Base-by-base conservation (phyloP, 495 filamentous ascomycete genomes). In the Massariosphaeria phaeospora region DNA sequence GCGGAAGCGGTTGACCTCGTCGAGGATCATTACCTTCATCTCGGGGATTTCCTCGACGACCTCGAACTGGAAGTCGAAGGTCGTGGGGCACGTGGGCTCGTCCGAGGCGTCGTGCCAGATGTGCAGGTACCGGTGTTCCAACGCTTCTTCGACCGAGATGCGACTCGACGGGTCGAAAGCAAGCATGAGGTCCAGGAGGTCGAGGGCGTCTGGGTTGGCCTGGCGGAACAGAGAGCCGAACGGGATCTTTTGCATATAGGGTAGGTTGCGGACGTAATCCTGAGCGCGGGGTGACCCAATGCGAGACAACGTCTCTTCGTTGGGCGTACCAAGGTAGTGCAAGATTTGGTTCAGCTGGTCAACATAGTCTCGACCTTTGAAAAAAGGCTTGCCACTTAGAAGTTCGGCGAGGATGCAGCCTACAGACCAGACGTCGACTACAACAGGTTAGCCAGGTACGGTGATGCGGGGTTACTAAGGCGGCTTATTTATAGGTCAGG, bases 341-440 rank as follows among this genome's bases (percentile, higher is more conserved):
- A 98, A 80, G 67, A 98, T 98, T 72, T 97, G 94, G 77, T 97
- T 97, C 62, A 98, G 83, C 72, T 98, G 93, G 72, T 98, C 93
- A 65, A 98, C 93, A 63, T 98, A 97, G 74, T 98, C 93, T 49
- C 94, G 86, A 40, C 93, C 93, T 75, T 98, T 98, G 79, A 98
- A 98, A 78, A 98, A 97, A 29, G 93, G 93, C 46, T 93, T 85
- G 35, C 94, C 91, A 39, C 94, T 94, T 4, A 98, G 84, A 1
- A 98, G 82, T 70, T 98, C 93, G 34, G 93, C 93, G 12, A 98
- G 81, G 66, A 98, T 98, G 72, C 93, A 98, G 47, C 93, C 93
- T 15, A 98, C 91, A 21, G 93, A 98, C 93, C 93, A 98, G 24
- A 98, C 91, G 67, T 98, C 93, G 70, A 96, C 90, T 96, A 42